Evolutionary conservation across 345 rosid genomes (phyloP).

Genomic region (Pelargonium nanum): DNA sequence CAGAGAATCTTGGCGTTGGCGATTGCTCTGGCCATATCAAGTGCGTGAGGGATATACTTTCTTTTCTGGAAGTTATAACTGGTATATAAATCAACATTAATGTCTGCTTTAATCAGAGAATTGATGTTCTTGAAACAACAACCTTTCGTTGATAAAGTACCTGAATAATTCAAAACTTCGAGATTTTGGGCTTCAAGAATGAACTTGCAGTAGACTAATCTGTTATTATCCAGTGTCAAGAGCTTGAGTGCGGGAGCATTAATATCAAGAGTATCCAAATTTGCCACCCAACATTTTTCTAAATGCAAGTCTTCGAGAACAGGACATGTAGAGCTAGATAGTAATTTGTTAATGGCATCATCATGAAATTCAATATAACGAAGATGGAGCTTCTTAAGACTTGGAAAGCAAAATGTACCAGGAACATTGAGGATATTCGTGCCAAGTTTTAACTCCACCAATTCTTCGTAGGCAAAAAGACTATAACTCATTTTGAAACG

Average conservation of each 20-base stretch:
- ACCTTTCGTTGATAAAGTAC: not conserved
- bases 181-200: not conserved
- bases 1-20: not conserved
- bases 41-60: not conserved
- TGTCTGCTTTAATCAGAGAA: not conserved
- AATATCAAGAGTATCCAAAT: not conserved
- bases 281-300: not conserved
- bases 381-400: not conserved
- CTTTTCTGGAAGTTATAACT: not conserved
- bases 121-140: not conserved
- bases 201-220: no score
- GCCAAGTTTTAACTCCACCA: constrained; percentile 1
- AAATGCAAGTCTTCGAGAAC: constrained; percentile 1
- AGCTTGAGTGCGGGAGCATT: not conserved
- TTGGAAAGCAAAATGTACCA: not conserved
- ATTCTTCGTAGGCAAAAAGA: not conserved
- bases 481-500: not conserved
- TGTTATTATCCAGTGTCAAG: no score
- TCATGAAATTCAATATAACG: no score
- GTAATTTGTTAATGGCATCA: not conserved
- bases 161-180: not conserved
- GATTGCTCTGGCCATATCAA: constrained; percentile 4
- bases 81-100: not conserved
- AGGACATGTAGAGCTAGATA: constrained; percentile 1
- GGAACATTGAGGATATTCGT: not conserved